Percentiles rank a stretch among this genome's conserved stretches.
phyloP scores from a whole-genome alignment of 306 rosid species.

The Sindora glabra region DNA sequence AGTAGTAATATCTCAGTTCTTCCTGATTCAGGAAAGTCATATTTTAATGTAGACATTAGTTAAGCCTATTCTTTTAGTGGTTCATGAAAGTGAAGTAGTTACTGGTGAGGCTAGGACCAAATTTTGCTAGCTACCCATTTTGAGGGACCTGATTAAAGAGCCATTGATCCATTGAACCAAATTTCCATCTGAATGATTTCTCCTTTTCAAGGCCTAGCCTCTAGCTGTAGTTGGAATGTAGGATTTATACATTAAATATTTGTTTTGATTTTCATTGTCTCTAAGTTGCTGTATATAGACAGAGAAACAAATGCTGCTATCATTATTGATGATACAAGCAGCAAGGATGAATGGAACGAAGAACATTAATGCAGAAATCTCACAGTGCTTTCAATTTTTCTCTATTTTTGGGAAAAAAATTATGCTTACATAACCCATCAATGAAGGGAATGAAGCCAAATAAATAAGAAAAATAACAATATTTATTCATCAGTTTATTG shows the following conservation, averaged over 20 bases:
- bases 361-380: too few species aligned
- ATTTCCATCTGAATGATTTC: too few species aligned
- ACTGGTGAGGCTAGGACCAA: constrained; percentile 21
- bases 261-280: not conserved
- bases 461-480: too few species aligned
- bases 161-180: constrained; percentile 20
- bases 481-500: too few species aligned
- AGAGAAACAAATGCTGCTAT: too few species aligned
- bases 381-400: too few species aligned
- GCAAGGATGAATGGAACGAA: too few species aligned
- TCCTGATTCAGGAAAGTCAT: constrained; percentile 30
- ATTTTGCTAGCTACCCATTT: constrained; percentile 25
- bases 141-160: constrained; percentile 24
- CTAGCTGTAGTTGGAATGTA: constrained; percentile 12
- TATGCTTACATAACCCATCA: too few species aligned
- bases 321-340: too few species aligned
- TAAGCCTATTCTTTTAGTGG: constrained; percentile 40
- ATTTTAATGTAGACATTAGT: constrained; percentile 8
- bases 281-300: constrained; percentile 17
- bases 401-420: too few species aligned
- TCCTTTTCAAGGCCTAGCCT: too few species aligned
- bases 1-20: constrained; percentile 38
- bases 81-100: constrained; percentile 21
- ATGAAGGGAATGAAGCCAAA: too few species aligned
- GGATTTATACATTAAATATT: constrained; percentile 3